A percentile compares a stretch with the other conserved stretches of the same genome.
Evolutionary conservation across 768 basidiomycete species (phyloP).

Genomic region (Tylopilus sp.): DNA sequence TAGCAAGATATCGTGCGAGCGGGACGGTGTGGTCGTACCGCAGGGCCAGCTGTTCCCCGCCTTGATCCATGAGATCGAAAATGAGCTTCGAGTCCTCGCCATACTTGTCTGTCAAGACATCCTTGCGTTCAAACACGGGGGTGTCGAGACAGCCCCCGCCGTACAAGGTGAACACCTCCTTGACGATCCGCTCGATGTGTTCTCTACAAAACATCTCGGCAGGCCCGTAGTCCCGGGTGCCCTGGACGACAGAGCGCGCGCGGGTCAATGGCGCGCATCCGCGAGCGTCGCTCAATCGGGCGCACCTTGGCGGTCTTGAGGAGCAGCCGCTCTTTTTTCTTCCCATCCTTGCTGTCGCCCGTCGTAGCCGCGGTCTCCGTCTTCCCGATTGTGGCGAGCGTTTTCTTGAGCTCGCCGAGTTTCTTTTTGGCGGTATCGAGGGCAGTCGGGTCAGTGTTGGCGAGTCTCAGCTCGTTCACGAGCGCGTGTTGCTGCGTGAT

Average conservation of each 20-base stretch:
- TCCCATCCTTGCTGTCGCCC: slow-evolving; percentile 40
- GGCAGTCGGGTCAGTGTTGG: slow-evolving; percentile 46
- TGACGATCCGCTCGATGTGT: slow-evolving; percentile 85
- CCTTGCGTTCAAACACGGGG: slow-evolving; percentile 97
- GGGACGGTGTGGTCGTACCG: slow-evolving; percentile 98
- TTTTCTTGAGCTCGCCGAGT: slow-evolving; percentile 65
- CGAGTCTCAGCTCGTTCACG: slow-evolving; percentile 60
- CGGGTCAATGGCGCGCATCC: no score
- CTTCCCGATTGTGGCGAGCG: slow-evolving; percentile 41
- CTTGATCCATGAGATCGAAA: slow-evolving; percentile 96
- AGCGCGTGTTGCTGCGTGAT: slow-evolving; percentile 52
- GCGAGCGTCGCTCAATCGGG: no score
- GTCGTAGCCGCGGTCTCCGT: slow-evolving; percentile 31
- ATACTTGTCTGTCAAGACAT: slow-evolving; percentile 93
- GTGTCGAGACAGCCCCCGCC: slow-evolving; percentile 95
- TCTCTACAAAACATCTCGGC: slow-evolving; percentile 90
- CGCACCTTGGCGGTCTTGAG: slow-evolving; percentile 94
- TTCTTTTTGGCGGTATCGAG: slow-evolving; percentile 66
- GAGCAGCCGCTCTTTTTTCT: slow-evolving; percentile 67
- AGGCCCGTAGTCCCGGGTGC: slow-evolving; percentile 93
- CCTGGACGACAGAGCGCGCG: slow-evolving; percentile 44
- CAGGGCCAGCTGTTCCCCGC: slow-evolving; percentile 92
- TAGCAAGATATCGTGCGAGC: slow-evolving; percentile 91
- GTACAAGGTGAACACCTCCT: slow-evolving; percentile 82
- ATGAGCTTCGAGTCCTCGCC: slow-evolving; percentile 98